Base-by-base conservation (phyloP, 164 flowering plant genomes). In the Aristolochia fimbriata region DNA sequence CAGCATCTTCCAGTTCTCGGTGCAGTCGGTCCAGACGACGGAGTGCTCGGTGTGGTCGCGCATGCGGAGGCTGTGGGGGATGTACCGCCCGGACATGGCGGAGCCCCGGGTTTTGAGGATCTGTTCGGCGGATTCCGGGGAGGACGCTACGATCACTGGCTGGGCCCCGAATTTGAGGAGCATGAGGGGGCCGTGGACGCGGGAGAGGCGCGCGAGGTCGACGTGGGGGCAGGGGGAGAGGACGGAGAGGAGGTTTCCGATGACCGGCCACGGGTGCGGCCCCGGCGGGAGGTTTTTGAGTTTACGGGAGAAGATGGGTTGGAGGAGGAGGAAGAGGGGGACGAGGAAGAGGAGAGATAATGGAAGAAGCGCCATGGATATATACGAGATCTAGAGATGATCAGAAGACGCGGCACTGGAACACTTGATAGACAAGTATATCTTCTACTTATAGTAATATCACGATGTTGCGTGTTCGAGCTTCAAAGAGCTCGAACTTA, bases 261-360 rank as follows among this genome's bases (percentile, higher is more conserved):
- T 1, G n/a, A 78, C 37, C 19, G 78, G 81, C 73, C 74, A 77
- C 68, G 76, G 68, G 15, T n/a, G 22, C 21, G 81, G 81, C 0
- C 81, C 81, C 24, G 81, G 81, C 30, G 81, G 78, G 15, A 75
- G 67, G 47, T 52, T 62, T 15, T 41, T 53, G 6, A 25, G 31
- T 13, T 19, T 21, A n/a, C 23, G 19, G 30, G 21, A 47, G 21
- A 33, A 23, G 22, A 62, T 8, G 16, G 43, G 64, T 0, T 49
- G 8, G 63, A 51, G n/a, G 25, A 62, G 15, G 31, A 43, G 15
- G 33, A 51, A 24, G 17, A 59, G 15, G 17, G 43, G 43, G 12
- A 37, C 43, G 12, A 37, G 43, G 43, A 37, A 37, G 43, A 59
- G 52, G 11, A 59, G 25, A 21, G 41, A 47, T 27, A 27, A 5